phyloP scores from a whole-genome alignment of 495 filamentous ascomycete genomes.

The Evansstolkia leycettana region DNA sequence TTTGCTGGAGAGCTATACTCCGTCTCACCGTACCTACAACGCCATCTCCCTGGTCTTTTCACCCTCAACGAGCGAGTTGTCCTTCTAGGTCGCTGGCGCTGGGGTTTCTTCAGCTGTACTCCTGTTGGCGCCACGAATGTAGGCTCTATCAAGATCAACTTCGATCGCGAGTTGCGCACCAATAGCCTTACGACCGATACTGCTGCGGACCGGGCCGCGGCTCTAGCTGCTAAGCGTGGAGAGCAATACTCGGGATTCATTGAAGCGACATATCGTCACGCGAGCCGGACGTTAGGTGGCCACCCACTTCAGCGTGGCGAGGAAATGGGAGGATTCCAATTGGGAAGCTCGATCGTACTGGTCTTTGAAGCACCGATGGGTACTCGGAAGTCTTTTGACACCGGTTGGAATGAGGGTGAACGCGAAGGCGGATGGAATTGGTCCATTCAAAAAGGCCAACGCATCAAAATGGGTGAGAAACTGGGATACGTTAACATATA shows the following conservation, averaged over 20 bases:
- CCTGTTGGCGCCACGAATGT: slow-evolving; percentile 99
- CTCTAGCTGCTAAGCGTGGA: slow-evolving; percentile 58
- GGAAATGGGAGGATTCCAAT: slow-evolving; percentile 96
- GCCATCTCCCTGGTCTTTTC: slow-evolving; percentile 84
- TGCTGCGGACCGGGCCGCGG: slow-evolving; percentile 68
- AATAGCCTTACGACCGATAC: slow-evolving; percentile 88
- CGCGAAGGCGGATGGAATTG: slow-evolving; percentile 66
- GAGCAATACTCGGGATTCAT: slow-evolving; percentile 77
- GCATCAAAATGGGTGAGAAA: slow-evolving; percentile 76
- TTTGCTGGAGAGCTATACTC: slow-evolving; percentile 94
- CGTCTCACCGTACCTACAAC: slow-evolving; percentile 88
- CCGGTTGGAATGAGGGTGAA: slow-evolving; percentile 43
- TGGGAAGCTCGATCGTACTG: slow-evolving; percentile 89
- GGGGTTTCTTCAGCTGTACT: slow-evolving; percentile 93
- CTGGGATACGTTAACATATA: slow-evolving; percentile 51
- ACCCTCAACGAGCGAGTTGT: slow-evolving; percentile 95
- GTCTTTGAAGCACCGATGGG: slow-evolving; percentile 90
- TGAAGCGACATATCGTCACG: slow-evolving; percentile 77
- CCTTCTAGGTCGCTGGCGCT: slow-evolving; percentile 85
- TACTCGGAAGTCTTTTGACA: slow-evolving; percentile 48
- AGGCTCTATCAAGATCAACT: slow-evolving; percentile 93
- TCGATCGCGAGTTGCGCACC: slow-evolving; percentile 86
- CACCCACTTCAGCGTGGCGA: slow-evolving; percentile 76
- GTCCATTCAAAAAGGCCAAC: slow-evolving; percentile 73
- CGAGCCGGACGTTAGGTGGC: slow-evolving; percentile 66